Evolutionary conservation across 805 yeast genomes (phyloP), one percentile per base, ranked within the genome.

Genomic region (Cyberlindnera mycetangii): DNA sequence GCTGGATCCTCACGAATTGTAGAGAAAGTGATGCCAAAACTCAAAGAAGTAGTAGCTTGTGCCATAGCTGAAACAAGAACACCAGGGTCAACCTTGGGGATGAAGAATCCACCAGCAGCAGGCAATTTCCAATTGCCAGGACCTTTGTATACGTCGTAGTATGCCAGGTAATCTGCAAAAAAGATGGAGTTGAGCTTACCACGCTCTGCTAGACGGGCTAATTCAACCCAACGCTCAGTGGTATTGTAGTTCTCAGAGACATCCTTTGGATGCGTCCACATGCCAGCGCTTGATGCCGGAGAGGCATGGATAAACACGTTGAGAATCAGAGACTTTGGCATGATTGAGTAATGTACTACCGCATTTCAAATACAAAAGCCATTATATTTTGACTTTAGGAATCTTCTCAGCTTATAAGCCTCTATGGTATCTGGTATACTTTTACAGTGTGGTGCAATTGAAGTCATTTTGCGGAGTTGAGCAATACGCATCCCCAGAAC

Each of bases 1-100:
- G 61, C 67, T 0, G 76, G 76, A 22, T 64, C 66, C 39, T 72
- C 76, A 42, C 69, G 64, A 21, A 72, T 62, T 4, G 76, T 71
- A 17, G 70, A 61, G 41, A 67, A 67, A 2, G 76, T 72, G 32
- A 71, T 53, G 7, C 72, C 76, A 50, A 72, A 70, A 2, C 66
- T 50, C 20, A 72, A 47, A 21, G 65, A 64, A 41, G 65, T 52
- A 2, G 76, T 71, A 6, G 66, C 73, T 4, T 67, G 65, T 14
- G 74, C 71, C 70, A 70, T 61, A 16, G 60, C 60, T 20, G 64
- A 49, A 15, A 66, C 57, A 14, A 60, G 53, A n/a, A 64, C 60
- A 42, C 63, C 60, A 7, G 70, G 70, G 27, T 65, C 70, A 33
- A 56, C 50, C 4, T 60, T 60, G 3, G 70, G 70, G 50, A 61